These are phyloP conservation scores for Pseudogymnoascus destructans DNA, from an alignment of 2,329 filamentous ascomycete species.

Conservation along the genomic window DNA sequence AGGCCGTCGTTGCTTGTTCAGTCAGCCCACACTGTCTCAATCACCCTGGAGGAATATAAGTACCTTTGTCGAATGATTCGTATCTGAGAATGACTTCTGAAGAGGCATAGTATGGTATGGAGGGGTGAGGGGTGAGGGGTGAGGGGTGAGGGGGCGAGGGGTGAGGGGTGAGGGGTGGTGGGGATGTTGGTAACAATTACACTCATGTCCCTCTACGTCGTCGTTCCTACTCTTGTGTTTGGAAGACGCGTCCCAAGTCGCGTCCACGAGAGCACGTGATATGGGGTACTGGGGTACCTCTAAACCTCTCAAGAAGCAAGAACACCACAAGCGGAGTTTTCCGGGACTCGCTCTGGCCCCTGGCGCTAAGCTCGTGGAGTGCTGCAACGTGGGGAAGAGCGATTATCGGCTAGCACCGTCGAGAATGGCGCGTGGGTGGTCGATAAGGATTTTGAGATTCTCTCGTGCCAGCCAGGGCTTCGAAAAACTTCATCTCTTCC, in stretches of 20 bases:
- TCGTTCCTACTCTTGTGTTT: constrained; percentile 1
- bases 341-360: neutral
- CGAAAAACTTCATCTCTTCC: constrained; percentile 2
- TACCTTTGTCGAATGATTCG: constrained; percentile 23
- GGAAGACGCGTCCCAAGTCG: constrained; percentile 9
- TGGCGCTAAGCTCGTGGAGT: constrained; percentile 1
- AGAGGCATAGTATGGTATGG: constrained; percentile 22
- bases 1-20: constrained; percentile 15
- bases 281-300: constrained; percentile 1
- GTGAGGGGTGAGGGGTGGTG: neutral
- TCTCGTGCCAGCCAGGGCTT: neutral
- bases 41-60: constrained; percentile 1
- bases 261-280: constrained; percentile 8
- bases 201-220: neutral
- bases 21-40: neutral
- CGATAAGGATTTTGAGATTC: constrained; percentile 6
- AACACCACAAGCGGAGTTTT: neutral
- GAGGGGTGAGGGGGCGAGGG: no score
- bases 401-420: neutral
- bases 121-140: neutral
- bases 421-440: neutral
- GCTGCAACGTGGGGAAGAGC: constrained; percentile 4
- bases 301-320: neutral
- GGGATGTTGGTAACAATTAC: neutral
- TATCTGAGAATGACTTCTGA: constrained; percentile 28